Conservation (phyloP, 2,329 filamentous ascomycete species). For the Trichoderma sp. region DNA sequence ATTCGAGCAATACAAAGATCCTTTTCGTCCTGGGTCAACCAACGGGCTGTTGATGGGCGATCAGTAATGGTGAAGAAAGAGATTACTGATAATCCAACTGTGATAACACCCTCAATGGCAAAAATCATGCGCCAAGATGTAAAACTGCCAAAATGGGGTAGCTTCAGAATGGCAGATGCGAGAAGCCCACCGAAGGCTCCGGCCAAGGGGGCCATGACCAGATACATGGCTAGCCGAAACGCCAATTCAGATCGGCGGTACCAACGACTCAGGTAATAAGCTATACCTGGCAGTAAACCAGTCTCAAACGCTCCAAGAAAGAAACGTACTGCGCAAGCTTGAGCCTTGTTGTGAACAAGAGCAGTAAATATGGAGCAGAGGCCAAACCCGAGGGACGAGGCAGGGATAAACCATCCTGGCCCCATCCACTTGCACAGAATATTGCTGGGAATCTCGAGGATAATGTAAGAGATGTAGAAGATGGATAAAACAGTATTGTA, state of each 20-base stretch:
- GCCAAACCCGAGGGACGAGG: background rate
- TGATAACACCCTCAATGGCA: constrained; percentile 65
- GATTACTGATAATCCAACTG: constrained; percentile 52
- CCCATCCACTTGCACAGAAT: background rate
- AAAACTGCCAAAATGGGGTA: constrained; percentile 57
- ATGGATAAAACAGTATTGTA: background rate
- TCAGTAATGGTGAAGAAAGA: constrained; percentile 66
- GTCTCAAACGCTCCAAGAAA: background rate
- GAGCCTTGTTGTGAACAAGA: background rate
- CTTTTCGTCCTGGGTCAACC: constrained; percentile 39
- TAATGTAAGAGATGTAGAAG: background rate
- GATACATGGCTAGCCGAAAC: background rate
- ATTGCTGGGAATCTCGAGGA: background rate
- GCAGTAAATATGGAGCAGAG: background rate
- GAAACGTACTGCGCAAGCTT: background rate
- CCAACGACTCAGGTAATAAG: background rate
- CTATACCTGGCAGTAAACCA: background rate
- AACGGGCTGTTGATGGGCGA: constrained; percentile 63
- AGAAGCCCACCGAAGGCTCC: constrained; percentile 70
- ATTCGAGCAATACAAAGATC: background rate
- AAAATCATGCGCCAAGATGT: constrained; percentile 68
- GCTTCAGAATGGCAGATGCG: constrained; percentile 61
- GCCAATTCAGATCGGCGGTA: background rate
- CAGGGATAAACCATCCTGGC: background rate
- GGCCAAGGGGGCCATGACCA: constrained; percentile 58